These are phyloP conservation scores for Phaseolus coccineus DNA, from an alignment of 331 rosid species.

Conservation along the genomic window DNA sequence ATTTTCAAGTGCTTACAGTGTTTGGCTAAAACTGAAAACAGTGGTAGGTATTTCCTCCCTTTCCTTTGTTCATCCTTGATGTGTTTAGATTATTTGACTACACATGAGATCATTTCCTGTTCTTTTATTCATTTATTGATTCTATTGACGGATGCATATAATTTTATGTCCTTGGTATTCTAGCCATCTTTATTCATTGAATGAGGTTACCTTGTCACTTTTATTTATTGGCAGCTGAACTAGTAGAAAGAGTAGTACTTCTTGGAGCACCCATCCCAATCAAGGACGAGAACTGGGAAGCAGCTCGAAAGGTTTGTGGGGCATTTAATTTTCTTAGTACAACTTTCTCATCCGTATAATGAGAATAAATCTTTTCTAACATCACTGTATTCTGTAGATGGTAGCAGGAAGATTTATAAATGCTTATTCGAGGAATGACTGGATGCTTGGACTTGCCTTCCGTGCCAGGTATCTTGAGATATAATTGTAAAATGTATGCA, in stretches of 20 bases:
- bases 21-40: conserved; percentile 55
- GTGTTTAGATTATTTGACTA: conserved; percentile 12
- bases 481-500: conserved; percentile 5
- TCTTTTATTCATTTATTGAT: not conserved
- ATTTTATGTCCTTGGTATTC: conserved; percentile 24
- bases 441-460: conserved; percentile 68
- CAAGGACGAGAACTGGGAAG: conserved; percentile 64
- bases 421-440: conserved; percentile 67
- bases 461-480: conserved; percentile 57
- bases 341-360: conserved; percentile 4
- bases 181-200: not conserved
- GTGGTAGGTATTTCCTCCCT: conserved; percentile 42
- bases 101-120: not conserved
- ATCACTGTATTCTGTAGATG: conserved; percentile 53
- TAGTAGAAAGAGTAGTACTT: conserved; percentile 64
- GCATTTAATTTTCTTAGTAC: conserved; percentile 1
- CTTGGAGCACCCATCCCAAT: conserved; percentile 72
- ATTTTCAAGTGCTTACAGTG: conserved; percentile 60
- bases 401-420: conserved; percentile 79
- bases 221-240: conserved; percentile 51
- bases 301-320: conserved; percentile 57
- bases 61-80: not conserved
- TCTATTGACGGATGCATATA: not conserved
- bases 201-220: not conserved
- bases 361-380: not conserved